Conservation (phyloP, 306 rosid species). For the Potentilla sterilis region DNA sequence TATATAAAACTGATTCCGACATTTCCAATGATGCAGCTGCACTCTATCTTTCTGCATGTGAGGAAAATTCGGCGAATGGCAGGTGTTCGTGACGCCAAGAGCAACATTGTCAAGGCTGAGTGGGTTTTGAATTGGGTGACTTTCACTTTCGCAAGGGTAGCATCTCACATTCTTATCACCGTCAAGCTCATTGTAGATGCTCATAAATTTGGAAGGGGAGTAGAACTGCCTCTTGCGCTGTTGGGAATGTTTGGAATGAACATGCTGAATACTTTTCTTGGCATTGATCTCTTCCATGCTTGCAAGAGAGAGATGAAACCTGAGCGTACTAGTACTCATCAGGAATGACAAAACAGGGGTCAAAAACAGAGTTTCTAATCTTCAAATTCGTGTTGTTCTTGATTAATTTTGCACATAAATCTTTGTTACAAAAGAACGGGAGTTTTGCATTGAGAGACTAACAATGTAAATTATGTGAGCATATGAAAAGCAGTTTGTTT, state of each 20-base stretch:
- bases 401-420: slow-evolving; percentile 19
- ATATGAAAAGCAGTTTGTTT: slow-evolving; percentile 2
- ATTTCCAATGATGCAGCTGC: slow-evolving; percentile 58
- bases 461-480: slow-evolving; percentile 6
- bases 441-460: neutral
- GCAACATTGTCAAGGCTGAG: slow-evolving; percentile 53
- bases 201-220: slow-evolving; percentile 64
- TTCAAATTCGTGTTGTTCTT: slow-evolving; percentile 8
- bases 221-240: slow-evolving; percentile 85
- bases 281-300: slow-evolving; percentile 77
- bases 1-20: slow-evolving; percentile 16
- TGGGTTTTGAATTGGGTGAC: slow-evolving; percentile 86
- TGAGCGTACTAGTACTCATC: slow-evolving; percentile 21
- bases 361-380: neutral
- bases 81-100: slow-evolving; percentile 56
- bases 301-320: slow-evolving; percentile 58
- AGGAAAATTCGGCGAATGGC: slow-evolving; percentile 83
- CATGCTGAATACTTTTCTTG: slow-evolving; percentile 71
- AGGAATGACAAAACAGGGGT: slow-evolving; percentile 41
- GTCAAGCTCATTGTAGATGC: slow-evolving; percentile 73
- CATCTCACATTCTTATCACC: slow-evolving; percentile 71
- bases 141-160: slow-evolving; percentile 60
- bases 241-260: slow-evolving; percentile 93
- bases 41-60: slow-evolving; percentile 79
- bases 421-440: neutral